Base-by-base conservation (phyloP, 495 filamentous ascomycete species). In the Xylaria curta region DNA sequence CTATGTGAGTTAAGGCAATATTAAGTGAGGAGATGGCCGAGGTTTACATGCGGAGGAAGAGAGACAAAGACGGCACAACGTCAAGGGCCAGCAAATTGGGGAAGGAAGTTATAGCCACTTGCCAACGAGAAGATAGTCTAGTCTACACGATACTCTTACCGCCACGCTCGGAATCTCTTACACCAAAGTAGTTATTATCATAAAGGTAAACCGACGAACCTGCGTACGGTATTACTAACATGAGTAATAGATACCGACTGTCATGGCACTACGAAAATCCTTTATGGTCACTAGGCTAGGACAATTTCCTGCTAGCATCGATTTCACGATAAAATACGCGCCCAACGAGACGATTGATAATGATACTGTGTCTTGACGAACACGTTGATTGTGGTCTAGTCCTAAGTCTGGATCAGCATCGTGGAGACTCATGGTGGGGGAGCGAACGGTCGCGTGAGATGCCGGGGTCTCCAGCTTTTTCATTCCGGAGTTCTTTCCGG, bases 21-120 rank as follows among this genome's bases (percentile, higher is more conserved):
- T 58, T 40, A 53, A 65, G 54, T 61, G 66, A 47, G 66, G 66
- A 61, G 46, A 24, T 24, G 47, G 24, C 60, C 59, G n/a, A 70
- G 68, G 17, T 70, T 44, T 63, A 44, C 31, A 63, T 63, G 46
- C 40, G 66, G 66, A 47, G 53, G 24, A 38, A 36, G 36, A 42
- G 19, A 33, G 33, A 56, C 46, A 31, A 60, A 64, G 68, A 64
- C 59, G 59, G 68, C 28, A 63, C 53, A 44, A 2, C 59, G 46
- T 70, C 44, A 31, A 70, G 42, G 44, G 68, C 42, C 36, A 64
- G 40, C n/a, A 28, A 40, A 9, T 70, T 56, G 69, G 69, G 49
- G 61, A 49, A 70, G 17, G 10, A 69, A 36, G 63, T 56, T 60
- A 69, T 46, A 69, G 38, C 38, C 49, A 60, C 40, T 9, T 36